Evolutionary conservation across 768 basidiomycete genomes (phyloP), one percentile per base, ranked within the genome.

Genomic region (Mycena belliarum): DNA sequence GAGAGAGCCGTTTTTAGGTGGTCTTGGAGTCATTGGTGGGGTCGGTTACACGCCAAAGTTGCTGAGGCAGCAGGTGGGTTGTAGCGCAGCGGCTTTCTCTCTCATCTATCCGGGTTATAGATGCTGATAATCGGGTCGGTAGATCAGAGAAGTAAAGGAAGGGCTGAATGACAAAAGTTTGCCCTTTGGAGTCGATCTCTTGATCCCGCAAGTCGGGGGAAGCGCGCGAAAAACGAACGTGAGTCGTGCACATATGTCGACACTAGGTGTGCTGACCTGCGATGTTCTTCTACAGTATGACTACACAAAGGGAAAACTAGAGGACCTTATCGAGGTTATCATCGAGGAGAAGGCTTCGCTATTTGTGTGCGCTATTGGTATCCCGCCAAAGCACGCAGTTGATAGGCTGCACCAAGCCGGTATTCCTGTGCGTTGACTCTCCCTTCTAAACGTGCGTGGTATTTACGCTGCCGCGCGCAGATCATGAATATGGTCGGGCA

Each of bases 21-120:
- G 95, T 48, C 67, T 97, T 32, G 95, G 95, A 60, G 93, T 97
- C 49, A 93, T 98, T 61, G 95, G 95, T 32, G 95, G 95, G 50
- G 78, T 91, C 24, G 91, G 91, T 1, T 94, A 92, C 69, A 93
- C 93, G 3, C 91, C 91, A 24, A 91, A 90, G 72, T 78, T 93
- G 50, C 81, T 94, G 23, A 83, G 88, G 43, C 78, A 83, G 64
- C 93, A 93, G 81, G 37, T 41, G 37, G 7, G 37, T 6, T 5
- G 18, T 38, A 4, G 16, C 7, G 16, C n/a, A n/a, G n/a, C n/a
- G n/a, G n/a, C n/a, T n/a, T n/a, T n/a, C n/a, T n/a, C n/a, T n/a
- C n/a, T n/a, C n/a, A n/a, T n/a, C n/a, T n/a, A n/a, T n/a, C n/a
- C n/a, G n/a, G n/a, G n/a, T n/a, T n/a, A n/a, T n/a, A 12, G 7